phyloP scores from a whole-genome alignment of 495 filamentous ascomycete genomes.

The Mytilinidion resinicola region DNA sequence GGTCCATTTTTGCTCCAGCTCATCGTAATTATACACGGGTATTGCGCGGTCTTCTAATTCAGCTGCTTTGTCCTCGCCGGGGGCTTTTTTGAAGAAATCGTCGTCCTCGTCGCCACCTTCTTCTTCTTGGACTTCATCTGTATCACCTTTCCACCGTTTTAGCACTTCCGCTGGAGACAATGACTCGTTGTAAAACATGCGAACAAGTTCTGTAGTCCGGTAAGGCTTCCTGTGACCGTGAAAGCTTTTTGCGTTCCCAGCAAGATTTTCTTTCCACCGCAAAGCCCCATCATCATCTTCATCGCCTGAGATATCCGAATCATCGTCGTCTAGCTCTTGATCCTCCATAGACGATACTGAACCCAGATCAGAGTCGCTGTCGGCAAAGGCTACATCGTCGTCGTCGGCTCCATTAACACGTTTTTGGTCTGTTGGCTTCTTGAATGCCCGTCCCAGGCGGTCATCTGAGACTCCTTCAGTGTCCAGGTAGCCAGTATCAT shows the following conservation, averaged over 20 bases:
- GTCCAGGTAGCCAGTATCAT: constrained; percentile 41
- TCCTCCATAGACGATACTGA: constrained; percentile 71
- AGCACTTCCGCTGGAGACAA: constrained; percentile 70
- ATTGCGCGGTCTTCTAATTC: constrained; percentile 66
- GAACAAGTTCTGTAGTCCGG: constrained; percentile 70
- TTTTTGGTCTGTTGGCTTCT: constrained; percentile 44
- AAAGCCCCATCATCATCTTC: constrained; percentile 59
- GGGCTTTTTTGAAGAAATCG: constrained; percentile 75
- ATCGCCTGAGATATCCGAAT: constrained; percentile 47
- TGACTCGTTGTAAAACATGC: constrained; percentile 81
- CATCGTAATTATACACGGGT: constrained; percentile 71
- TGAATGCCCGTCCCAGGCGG: constrained; percentile 40
- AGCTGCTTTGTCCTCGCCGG: constrained; percentile 55
- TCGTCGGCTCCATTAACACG: constrained; percentile 43
- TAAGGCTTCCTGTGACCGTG: constrained; percentile 63
- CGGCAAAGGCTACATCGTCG: constrained; percentile 72
- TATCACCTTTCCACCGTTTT: constrained; percentile 68
- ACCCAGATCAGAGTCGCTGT: constrained; percentile 91
- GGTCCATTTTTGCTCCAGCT: constrained; percentile 78
- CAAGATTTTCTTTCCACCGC: constrained; percentile 82
- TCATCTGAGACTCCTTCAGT: constrained; percentile 36
- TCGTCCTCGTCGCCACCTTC: constrained; percentile 64
- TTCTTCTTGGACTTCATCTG: constrained; percentile 40
- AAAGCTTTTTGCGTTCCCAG: constrained; percentile 63
- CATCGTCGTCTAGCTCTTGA: constrained; percentile 53